These are phyloP conservation scores for Calonectria montana DNA, from an alignment of 2,329 filamentous ascomycete species.

Conservation along the genomic window DNA sequence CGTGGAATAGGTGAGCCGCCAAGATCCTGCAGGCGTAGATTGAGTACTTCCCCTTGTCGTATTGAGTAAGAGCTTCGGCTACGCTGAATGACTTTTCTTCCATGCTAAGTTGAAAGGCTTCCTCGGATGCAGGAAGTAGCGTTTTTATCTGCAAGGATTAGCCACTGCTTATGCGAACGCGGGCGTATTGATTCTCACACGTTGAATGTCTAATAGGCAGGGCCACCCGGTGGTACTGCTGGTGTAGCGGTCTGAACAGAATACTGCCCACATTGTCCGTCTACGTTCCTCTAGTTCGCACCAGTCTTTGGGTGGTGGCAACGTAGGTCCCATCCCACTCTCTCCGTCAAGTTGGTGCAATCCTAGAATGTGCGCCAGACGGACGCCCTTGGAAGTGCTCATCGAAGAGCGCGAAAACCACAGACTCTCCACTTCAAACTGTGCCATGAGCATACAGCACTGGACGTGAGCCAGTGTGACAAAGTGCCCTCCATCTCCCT, in stretches of 20 bases:
- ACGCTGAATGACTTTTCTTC: slow-evolving; percentile 71
- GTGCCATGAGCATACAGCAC: slow-evolving; percentile 76
- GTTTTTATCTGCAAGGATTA: slow-evolving; percentile 69
- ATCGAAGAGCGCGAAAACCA: slow-evolving; percentile 86
- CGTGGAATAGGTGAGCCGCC: slow-evolving; percentile 80
- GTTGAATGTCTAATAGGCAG: slow-evolving; percentile 77
- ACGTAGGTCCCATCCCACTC: slow-evolving; percentile 76
- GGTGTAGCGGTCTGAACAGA: slow-evolving; percentile 82
- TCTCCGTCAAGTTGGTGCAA: slow-evolving; percentile 78
- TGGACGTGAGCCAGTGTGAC: slow-evolving; percentile 78
- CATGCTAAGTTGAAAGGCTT: slow-evolving; percentile 75
- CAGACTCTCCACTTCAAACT: slow-evolving; percentile 84
- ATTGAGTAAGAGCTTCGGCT: slow-evolving; percentile 67
- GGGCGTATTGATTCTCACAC: slow-evolving; percentile 51
- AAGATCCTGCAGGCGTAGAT: slow-evolving; percentile 77
- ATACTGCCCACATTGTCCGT: slow-evolving; percentile 84
- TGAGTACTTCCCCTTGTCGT: slow-evolving; percentile 61
- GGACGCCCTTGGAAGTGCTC: slow-evolving; percentile 76
- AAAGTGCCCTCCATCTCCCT: slow-evolving; percentile 41
- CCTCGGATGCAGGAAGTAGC: slow-evolving; percentile 78
- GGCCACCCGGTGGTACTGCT: slow-evolving; percentile 92
- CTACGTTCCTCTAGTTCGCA: slow-evolving; percentile 78
- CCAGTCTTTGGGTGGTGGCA: slow-evolving; percentile 81
- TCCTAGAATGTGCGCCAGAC: slow-evolving; percentile 82
- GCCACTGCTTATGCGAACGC: background rate